phyloP scores from a whole-genome alignment of 2,329 filamentous ascomycete genomes.

The Elsinoe ampelina region DNA sequence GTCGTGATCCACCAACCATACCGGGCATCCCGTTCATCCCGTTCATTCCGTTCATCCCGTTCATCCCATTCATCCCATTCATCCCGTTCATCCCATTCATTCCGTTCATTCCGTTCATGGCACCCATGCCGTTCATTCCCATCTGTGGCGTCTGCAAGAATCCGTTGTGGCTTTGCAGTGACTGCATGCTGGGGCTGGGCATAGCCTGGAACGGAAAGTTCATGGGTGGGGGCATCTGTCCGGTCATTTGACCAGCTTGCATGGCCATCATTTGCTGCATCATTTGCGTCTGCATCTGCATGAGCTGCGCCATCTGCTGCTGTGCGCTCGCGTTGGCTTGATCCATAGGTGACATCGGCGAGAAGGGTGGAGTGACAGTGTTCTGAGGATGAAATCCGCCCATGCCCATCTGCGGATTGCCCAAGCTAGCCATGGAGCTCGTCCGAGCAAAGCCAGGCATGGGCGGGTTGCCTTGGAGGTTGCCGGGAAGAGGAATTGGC shows the following conservation, averaged over 20 bases:
- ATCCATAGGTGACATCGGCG: constrained; percentile 18
- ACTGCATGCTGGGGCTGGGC: constrained; percentile 6
- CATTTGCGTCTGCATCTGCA: constrained; percentile 32
- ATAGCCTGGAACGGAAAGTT: background rate
- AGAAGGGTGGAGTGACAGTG: constrained; percentile 16
- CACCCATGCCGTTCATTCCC: constrained; percentile 1
- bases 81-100: constrained; percentile 14
- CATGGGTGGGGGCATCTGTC: constrained; percentile 14
- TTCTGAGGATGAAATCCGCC: constrained; percentile 14
- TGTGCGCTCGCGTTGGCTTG: constrained; percentile 19
- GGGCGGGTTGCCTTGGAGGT: constrained; percentile 22
- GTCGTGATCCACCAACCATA: constrained; percentile 16
- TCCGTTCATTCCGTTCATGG: background rate
- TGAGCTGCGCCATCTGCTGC: constrained; percentile 30
- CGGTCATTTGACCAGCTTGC: constrained; percentile 25
- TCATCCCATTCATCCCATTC: too few relatives aligned
- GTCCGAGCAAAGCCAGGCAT: constrained; percentile 22
- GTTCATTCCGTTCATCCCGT: too few relatives aligned
- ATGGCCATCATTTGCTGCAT: constrained; percentile 33
- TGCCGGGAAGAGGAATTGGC: constrained; percentile 23
- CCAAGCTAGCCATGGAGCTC: constrained; percentile 27
- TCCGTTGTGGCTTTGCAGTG: constrained; percentile 5
- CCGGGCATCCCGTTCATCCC: constrained; percentile 8
- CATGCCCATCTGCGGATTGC: constrained; percentile 20
- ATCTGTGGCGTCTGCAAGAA: constrained; percentile 9